Conservation (phyloP, 1,284 basidiomycete species). For the Kwoniella shivajii region DNA sequence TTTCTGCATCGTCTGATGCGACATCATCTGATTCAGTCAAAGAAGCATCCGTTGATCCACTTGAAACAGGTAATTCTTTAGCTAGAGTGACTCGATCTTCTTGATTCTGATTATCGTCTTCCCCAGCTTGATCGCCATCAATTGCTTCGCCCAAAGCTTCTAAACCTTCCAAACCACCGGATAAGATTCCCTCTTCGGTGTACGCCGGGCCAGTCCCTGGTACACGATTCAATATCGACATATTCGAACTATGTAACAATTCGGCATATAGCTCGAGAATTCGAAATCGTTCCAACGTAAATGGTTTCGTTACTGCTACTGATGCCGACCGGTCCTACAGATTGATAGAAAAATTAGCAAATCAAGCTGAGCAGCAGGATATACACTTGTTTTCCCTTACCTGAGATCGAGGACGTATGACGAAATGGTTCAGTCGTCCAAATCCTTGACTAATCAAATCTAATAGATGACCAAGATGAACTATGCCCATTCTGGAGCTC, state of each 20-base stretch:
- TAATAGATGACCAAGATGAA: conserved; percentile 84
- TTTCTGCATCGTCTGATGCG: conserved; percentile 65
- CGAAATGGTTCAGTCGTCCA: conserved; percentile 69
- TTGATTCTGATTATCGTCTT: conserved; percentile 54
- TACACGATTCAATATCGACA: conserved; percentile 88
- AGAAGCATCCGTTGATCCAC: conserved; percentile 51
- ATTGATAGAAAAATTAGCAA: conserved; percentile 33
- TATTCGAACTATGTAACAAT: conserved; percentile 95
- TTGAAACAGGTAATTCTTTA: conserved; percentile 68
- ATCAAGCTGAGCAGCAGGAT: conserved; percentile 20
- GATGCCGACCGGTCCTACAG: conserved; percentile 68
- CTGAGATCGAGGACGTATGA: conserved; percentile 72
- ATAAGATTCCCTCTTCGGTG: conserved; percentile 73
- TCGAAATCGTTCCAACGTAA: conserved; percentile 95
- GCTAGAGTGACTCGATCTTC: conserved; percentile 64
- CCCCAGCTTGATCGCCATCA: conserved; percentile 53
- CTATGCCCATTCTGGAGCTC: conserved; percentile 87
- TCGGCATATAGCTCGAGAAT: conserved; percentile 98
- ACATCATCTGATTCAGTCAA: conserved; percentile 69
- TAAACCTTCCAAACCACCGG: conserved; percentile 75
- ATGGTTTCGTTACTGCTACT: conserved; percentile 70
- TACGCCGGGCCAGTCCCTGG: conserved; percentile 72
- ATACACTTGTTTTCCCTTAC: conserved; percentile 63
- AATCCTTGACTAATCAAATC: conserved; percentile 74
- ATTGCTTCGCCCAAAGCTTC: conserved; percentile 82